These are phyloP conservation scores for Penicillium sp. DNA, from an alignment of 2,329 filamentous ascomycete species.

Conservation along the genomic window DNA sequence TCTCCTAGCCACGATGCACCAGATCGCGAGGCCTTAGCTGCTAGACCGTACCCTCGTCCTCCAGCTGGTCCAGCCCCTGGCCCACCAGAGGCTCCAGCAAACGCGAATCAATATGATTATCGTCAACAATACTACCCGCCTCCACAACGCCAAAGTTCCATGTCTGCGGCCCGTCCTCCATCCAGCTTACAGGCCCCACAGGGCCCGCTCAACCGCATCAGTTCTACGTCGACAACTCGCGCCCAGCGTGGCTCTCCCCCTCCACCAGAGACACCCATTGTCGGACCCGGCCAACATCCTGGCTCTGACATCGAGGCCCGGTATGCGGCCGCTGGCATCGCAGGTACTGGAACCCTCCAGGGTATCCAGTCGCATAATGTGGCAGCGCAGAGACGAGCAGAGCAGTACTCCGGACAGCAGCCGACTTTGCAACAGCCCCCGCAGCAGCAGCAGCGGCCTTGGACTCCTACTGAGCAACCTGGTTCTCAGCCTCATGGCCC, in stretches of 20 bases:
- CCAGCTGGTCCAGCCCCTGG: conserved; percentile 37
- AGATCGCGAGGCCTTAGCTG: conserved; percentile 78
- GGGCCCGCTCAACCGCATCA: conserved; percentile 56
- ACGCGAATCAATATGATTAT: conserved; percentile 50
- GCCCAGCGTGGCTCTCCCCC: conserved; percentile 91
- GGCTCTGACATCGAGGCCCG: conserved; percentile 84
- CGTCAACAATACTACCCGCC: conserved; percentile 65
- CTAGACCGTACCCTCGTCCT: conserved; percentile 54
- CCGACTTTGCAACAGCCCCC: conserved; percentile 39
- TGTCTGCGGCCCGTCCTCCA: conserved; percentile 25
- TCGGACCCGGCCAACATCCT: conserved; percentile 67
- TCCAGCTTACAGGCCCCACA: conserved; percentile 49
- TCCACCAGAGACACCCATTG: conserved; percentile 86
- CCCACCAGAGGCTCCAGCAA: conserved; percentile 25
- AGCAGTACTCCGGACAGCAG: conserved; percentile 67
- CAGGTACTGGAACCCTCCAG: conserved; percentile 77
- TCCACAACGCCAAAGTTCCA: conserved; percentile 36
- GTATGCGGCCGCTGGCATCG: conserved; percentile 88
- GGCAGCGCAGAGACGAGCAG: conserved; percentile 75
- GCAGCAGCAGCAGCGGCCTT: conserved; percentile 61
- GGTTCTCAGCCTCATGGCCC: conserved; percentile 85
- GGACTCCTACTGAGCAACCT: conserved; percentile 92
- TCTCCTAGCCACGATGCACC: conserved; percentile 73
- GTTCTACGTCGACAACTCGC: conserved; percentile 85
- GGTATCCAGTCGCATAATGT: conserved; percentile 73